Conservation (phyloP, 768 basidiomycete species). For the Kwoniella dendrophila region DNA sequence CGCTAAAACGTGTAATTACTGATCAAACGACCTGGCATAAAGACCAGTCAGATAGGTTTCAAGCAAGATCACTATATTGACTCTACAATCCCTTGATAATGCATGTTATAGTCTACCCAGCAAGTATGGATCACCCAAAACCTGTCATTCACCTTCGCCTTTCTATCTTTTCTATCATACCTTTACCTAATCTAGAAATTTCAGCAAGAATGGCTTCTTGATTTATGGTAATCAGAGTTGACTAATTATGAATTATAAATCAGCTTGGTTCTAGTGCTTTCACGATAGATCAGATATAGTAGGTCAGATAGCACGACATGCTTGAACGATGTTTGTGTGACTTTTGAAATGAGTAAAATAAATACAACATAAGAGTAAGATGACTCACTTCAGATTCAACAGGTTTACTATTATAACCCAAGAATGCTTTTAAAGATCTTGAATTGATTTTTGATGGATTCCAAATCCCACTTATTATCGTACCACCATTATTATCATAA, state of each 20-base stretch:
- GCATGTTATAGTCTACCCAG: background rate
- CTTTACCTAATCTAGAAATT: slow-evolving; percentile 73
- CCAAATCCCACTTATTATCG: slow-evolving; percentile 80
- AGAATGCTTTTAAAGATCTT: slow-evolving; percentile 75
- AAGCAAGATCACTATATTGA: too few species aligned
- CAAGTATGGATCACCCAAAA: background rate
- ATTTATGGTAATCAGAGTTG: slow-evolving; percentile 69
- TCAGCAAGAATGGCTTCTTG: slow-evolving; percentile 69
- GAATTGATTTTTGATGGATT: slow-evolving; percentile 67
- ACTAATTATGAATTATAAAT: slow-evolving; percentile 52
- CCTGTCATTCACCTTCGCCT: slow-evolving; percentile 1
- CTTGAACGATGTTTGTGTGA: too few species aligned
- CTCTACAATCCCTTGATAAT: too few species aligned
- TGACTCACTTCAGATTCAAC: slow-evolving; percentile 31
- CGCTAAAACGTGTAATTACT: too few species aligned
- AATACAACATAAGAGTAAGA: too few species aligned
- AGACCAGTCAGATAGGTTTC: too few species aligned
- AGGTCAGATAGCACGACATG: too few species aligned
- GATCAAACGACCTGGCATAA: too few species aligned
- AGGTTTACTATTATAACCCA: slow-evolving; percentile 76
- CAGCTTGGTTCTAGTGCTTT: slow-evolving; percentile 2
- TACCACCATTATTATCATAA: slow-evolving; percentile 78
- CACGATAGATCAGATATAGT: too few species aligned
- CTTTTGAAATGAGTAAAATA: too few species aligned
- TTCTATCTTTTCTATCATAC: slow-evolving; percentile 61